Base-by-base conservation (phyloP, 805 yeast species). In the Lipomyces anomalus region DNA sequence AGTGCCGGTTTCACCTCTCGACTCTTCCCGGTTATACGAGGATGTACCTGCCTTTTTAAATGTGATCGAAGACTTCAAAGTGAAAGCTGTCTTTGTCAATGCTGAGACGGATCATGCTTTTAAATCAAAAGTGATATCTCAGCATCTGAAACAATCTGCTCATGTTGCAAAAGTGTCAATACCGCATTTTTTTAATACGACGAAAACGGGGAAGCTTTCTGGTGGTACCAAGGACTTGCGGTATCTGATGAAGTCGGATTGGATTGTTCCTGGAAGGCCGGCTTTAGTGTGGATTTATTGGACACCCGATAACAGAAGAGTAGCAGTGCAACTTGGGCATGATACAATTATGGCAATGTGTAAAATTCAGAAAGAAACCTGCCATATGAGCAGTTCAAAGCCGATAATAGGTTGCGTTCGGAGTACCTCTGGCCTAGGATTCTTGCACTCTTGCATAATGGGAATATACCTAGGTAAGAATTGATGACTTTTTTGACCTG, bases 361-460 rank as follows among this genome's bases (percentile, higher is more conserved):
- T 64, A 87, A 89, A 58, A 84, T 85, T 18, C 74, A 87, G 59
- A 90, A 92, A 57, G 97, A 90, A 61, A 90, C 97, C 0, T 85
- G 95, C 59, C 90, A 86, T 50, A 71, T 92, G 66, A 73, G 81
- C 11, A 75, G 84, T 33, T 73, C 75, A 28, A 76, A 78, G 34
- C 82, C 96, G 0, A 70, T 92, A 4, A 71, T 90, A 35, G 95
- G 95, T 0, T 80, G 95, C 63, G 94, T 86, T 6, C 77, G 94
- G 36, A 90, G 89, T 55, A 77, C 86, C 1, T 66, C 75, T 1
- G 97, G 97, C 0, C 64, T 90, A 22, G 99, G 99, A 0, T 89
- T 92, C 61, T 67, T 92, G 22, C 90, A 87, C 62, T 75, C 95
- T n/a, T 79, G 80, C 44, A 65, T 89, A 30, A 62, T 92, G 53